Base-by-base conservation (phyloP, 345 rosid genomes). In the Sapria himalayana region DNA sequence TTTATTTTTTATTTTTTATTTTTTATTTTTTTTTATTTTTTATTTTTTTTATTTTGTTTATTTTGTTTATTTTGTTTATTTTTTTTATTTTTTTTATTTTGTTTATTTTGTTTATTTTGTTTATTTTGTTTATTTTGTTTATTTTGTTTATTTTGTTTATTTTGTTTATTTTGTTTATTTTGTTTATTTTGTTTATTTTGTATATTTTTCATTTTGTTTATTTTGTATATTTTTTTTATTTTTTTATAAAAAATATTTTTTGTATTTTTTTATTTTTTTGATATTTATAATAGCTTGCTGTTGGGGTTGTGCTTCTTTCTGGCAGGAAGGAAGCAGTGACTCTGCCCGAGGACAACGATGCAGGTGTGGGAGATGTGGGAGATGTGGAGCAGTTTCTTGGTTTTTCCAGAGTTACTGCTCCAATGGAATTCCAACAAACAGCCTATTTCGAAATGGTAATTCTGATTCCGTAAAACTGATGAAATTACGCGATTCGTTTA, bases 281-380 rank as follows among this genome's bases (percentile, higher is more conserved):
- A 12, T 25, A 1, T 2, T 37, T 11, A 18, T 16, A 37, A 9
- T 21, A 23, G 41, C 10, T 13, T 6, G 39, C 16, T 36, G 39
- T 48, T 38, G 22, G 19, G 36, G 31, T 4, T 35, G 9, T 35
- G 25, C 31, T 59, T 23, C 38, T 20, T 49, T 58, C 38, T 55
- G 53, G 50, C 61, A 86, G 94, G 74, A 82, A 64, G 60, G 85
- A 78, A 58, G 66, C 80, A 14, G 69, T 79, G 48, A 82, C 94
- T 6, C 42, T 76, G 21, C 77, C 85, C 9, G 84, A 72, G 41
- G 56, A 56, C n/a, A 48, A 53, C 10, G 91, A 73, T 22, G 59
- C 52, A 10, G 78, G 76, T 54, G 16, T 41, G 27, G 74, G 58
- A 39, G 81, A 70, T 39, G 16, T 41, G 27, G 74, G 58, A 39